Conservation (phyloP, 495 filamentous ascomycete genomes). For the Daldinia caldariorum region DNA sequence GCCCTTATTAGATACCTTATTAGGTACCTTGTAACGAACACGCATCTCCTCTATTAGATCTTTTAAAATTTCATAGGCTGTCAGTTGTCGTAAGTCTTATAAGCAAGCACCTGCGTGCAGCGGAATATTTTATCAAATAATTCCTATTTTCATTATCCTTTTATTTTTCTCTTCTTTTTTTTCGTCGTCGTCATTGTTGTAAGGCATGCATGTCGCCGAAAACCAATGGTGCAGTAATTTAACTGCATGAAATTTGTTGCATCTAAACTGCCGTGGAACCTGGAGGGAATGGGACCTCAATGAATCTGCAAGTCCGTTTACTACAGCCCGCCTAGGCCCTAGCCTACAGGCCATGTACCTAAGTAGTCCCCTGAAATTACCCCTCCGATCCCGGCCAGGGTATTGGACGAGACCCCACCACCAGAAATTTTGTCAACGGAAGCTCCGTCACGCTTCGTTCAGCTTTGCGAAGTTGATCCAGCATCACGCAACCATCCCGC, state of each 20-base stretch:
- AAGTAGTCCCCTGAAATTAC: slow-evolving; percentile 1
- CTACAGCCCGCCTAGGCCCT: background rate
- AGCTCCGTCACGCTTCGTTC: slow-evolving; percentile 20
- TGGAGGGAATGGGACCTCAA: too few relatives aligned
- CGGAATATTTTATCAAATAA: slow-evolving; percentile 19
- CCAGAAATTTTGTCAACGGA: slow-evolving; percentile 24
- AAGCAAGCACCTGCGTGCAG: slow-evolving; percentile 1
- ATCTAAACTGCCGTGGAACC: slow-evolving; percentile 5
- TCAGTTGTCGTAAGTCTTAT: background rate
- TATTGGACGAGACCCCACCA: slow-evolving; percentile 24
- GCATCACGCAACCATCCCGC: slow-evolving; percentile 2
- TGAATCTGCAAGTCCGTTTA: slow-evolving; percentile 1
- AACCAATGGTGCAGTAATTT: slow-evolving; percentile 12
- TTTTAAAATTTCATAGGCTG: slow-evolving; percentile 18
- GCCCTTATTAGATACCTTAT: slow-evolving; percentile 8
- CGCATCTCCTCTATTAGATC: slow-evolving; percentile 27
- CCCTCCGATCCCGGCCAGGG: slow-evolving; percentile 38
- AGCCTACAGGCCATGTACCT: too few relatives aligned
- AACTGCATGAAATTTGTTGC: slow-evolving; percentile 1
- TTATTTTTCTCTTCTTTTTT: too few relatives aligned
- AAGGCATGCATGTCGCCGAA: background rate
- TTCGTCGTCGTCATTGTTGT: background rate
- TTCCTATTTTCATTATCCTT: too few relatives aligned
- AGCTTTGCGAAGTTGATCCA: background rate
- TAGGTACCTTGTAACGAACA: slow-evolving; percentile 24